These are phyloP conservation scores for Kodamaea suecica DNA, from an alignment of 1,139 yeast species.

Conservation along the genomic window DNA sequence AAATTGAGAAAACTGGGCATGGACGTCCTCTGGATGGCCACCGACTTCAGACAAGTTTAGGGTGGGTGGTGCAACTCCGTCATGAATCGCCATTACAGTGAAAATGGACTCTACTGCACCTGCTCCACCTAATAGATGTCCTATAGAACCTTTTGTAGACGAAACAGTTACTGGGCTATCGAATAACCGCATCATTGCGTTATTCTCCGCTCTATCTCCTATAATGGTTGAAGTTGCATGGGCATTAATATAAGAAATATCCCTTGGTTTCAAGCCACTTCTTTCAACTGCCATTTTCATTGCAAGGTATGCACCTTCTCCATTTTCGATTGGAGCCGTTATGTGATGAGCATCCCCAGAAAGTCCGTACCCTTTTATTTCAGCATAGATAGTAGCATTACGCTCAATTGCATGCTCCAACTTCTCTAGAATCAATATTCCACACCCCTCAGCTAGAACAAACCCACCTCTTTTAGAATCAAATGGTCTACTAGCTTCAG, in stretches of 20 bases:
- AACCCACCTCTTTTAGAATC: slow-evolving; percentile 79
- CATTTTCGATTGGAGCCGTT: slow-evolving; percentile 83
- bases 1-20: slow-evolving; percentile 39
- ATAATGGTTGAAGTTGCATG: slow-evolving; percentile 92
- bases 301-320: slow-evolving; percentile 80
- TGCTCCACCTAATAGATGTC: slow-evolving; percentile 94
- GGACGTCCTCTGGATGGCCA: slow-evolving; percentile 38
- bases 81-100: slow-evolving; percentile 62
- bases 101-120: slow-evolving; percentile 91
- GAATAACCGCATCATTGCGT: slow-evolving; percentile 63
- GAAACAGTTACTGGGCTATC: slow-evolving; percentile 47
- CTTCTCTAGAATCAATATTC: slow-evolving; percentile 72
- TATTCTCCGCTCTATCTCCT: slow-evolving; percentile 87
- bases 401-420: slow-evolving; percentile 71
- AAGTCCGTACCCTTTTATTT: slow-evolving; percentile 81
- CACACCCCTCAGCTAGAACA: slow-evolving; percentile 92
- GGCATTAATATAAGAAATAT: slow-evolving; percentile 81
- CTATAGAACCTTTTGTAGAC: slow-evolving; percentile 88
- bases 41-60: slow-evolving; percentile 62
- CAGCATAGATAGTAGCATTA: slow-evolving; percentile 64
- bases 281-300: slow-evolving; percentile 71
- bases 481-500: slow-evolving; percentile 79
- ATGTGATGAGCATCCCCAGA: slow-evolving; percentile 93
- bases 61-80: slow-evolving; percentile 72
- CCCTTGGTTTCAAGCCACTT: slow-evolving; percentile 39